Evolutionary conservation across 2,329 filamentous ascomycete genomes (phyloP), one percentile per base, ranked within the genome.

Genomic region (Celoporthe dispersa): DNA sequence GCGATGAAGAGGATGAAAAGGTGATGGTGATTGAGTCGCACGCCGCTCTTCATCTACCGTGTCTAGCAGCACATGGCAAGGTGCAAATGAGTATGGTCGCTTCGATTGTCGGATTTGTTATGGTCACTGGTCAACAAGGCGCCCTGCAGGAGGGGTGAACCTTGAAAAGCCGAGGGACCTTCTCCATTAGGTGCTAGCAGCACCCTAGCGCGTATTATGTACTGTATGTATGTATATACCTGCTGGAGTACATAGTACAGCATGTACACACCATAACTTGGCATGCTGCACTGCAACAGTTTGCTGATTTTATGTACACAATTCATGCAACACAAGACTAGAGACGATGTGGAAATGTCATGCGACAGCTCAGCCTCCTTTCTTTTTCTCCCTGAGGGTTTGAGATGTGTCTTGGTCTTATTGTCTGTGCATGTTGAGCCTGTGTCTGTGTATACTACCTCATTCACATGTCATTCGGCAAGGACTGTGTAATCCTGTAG

Each of bases 151-250:
- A 59, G 57, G 57, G 57, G 33, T 22, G 57, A 60, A 37, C 57
- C 57, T 37, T 37, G 57, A 16, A 60, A 60, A 37, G 57, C 57
- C 57, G 57, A 60, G 57, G 57, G 53, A 60, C 57, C 57, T 60
- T 60, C 57, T 60, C 31, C 7, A n/a, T 60, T 37, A 3, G 22
- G 57, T 7, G 5, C 14, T 28, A 57, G 53, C 12, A 31, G 12
- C 53, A 33, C 7, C 25, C 31, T 33, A 11, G 51, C 51, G 11
- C 11, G 51, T 28, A 60, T 22, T 9, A n/a, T 9, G 55, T 22
- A 35, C 14, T 35, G 33, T n/a, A 59, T 2, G 8, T 39, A 39
- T 39, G 11, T 12, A 39, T 12, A 39, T 35, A 2, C 22, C 3
- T 44, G 22, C 41, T 44, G 44, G n/a, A 44, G 41, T 16, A 22